Evolutionary conservation across 768 basidiomycete genomes (phyloP).

Genomic region (Termitomyces sp.): DNA sequence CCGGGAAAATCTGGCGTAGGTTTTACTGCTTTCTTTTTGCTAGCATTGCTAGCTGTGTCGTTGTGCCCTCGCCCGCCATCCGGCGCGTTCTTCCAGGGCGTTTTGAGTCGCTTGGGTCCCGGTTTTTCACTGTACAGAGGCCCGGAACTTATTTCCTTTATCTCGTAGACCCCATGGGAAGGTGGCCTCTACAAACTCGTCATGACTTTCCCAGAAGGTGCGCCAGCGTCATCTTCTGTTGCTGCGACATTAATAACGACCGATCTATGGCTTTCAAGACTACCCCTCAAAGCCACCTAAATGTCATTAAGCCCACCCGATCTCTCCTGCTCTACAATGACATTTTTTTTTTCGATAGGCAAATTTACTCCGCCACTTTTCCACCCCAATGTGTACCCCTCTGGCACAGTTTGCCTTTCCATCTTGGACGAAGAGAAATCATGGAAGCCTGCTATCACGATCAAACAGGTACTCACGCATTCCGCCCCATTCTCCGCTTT

Average conservation of each 20-base stretch:
- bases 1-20: conserved; percentile 87
- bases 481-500: neutral
- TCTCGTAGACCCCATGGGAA: conserved; percentile 87
- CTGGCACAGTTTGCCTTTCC: conserved; percentile 95
- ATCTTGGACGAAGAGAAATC: conserved; percentile 98
- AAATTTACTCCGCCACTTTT: conserved; percentile 96
- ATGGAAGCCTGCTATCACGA: conserved; percentile 98
- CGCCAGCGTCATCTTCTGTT: neutral
- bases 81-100: conserved; percentile 8
- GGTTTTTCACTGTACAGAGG: conserved; percentile 6
- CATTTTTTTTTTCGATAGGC: conserved; percentile 47
- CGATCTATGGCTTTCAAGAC: conserved; percentile 39
- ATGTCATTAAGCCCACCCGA: conserved; percentile 46
- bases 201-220: conserved; percentile 97
- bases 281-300: conserved; percentile 95
- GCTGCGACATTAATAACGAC: neutral
- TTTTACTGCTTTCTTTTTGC: conserved; percentile 14
- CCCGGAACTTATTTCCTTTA: conserved; percentile 10
- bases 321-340: neutral
- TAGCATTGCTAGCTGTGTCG: neutral
- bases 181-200: conserved; percentile 90
- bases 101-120: neutral
- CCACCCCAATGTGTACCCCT: conserved; percentile 98
- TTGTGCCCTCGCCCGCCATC: neutral
- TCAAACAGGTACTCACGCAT: conserved; percentile 75